Percentiles rank a stretch among this genome's conserved stretches.
phyloP scores from a whole-genome alignment of 768 basidiomycete species.

The Leccinum truebloodii region DNA sequence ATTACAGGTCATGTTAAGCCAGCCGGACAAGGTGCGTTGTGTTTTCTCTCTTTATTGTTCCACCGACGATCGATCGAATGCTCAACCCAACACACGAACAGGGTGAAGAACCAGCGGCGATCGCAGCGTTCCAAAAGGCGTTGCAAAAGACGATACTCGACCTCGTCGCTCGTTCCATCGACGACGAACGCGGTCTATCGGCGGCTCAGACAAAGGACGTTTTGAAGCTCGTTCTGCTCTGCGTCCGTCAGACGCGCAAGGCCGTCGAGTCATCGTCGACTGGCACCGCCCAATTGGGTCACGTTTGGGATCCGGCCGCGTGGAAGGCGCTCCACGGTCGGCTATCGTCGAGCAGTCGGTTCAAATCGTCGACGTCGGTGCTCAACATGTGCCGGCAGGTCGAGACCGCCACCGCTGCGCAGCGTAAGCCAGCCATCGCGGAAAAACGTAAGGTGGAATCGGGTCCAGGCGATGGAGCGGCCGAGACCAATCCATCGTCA shows the following conservation, averaged over 20 bases:
- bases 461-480: conserved; percentile 22
- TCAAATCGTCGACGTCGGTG: conserved; percentile 63
- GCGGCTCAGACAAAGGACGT: conserved; percentile 77
- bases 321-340: conserved; percentile 54
- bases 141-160: conserved; percentile 53
- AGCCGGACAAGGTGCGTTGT: conserved; percentile 31
- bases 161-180: conserved; percentile 49
- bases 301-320: conserved; percentile 58
- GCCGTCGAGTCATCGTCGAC: conserved; percentile 38
- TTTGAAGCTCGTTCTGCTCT: conserved; percentile 65
- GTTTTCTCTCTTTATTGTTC: background rate
- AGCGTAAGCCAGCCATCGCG: conserved; percentile 6
- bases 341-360: conserved; percentile 54
- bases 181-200: conserved; percentile 47
- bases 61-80: background rate
- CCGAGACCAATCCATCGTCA: conserved; percentile 33
- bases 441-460: conserved; percentile 42
- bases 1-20: conserved; percentile 60
- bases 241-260: conserved; percentile 63
- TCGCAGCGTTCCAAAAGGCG: conserved; percentile 44
- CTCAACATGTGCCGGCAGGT: conserved; percentile 68
- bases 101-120: conserved; percentile 43
- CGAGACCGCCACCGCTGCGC: conserved; percentile 23
- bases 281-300: conserved; percentile 1
- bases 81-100: conserved; percentile 17